Evolutionary conservation across 306 rosid genomes (phyloP), one percentile per base, ranked within the genome.

Genomic region (Sindora glabra): DNA sequence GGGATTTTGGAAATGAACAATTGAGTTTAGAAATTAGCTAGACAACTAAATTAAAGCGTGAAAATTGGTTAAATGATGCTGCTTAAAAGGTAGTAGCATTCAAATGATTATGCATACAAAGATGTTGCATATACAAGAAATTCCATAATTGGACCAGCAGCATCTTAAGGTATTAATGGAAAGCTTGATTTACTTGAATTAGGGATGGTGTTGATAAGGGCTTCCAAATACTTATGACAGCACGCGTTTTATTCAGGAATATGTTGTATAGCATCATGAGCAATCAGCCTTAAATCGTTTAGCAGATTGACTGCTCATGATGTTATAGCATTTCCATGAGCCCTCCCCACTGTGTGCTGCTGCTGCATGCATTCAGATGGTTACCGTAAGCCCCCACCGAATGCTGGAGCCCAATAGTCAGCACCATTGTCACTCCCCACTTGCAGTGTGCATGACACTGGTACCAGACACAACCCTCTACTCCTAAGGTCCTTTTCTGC

Each of bases 241-340:
- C 79, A 77, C 67, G 41, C 30, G 63, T 25, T 48, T 29, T 47
- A 74, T 79, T 76, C 57, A 66, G 76, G 77, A 73, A 55, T n/a
- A n/a, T 46, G 75, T 64, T 65, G 84, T 78, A 94, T 94, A 94
- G 94, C 97, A 94, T 94, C 99, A 94, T 89, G 97, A 89, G 99
- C 99, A 94, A 86, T 94, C 99, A 94, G 89, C 90, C 99, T 94
- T 89, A 38, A 63, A 25, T 4, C 48, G n/a, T 72, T 71, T 23
- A 77, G 87, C 89, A 94, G 99, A 94, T 83, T 94, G 97, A 89
- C 86, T 89, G 97, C 95, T 94, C 95, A 71, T 94, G 99, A 94
- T 94, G 83, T 79, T 94, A 94, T 89, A 89, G 77, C 86, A 63
- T 86, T 74, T 76, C 77, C 81, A 44, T 78, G 73, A 77, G 65